Base-by-base conservation (phyloP, 108 stramenopile species). In the Cyclotella cryptica region DNA sequence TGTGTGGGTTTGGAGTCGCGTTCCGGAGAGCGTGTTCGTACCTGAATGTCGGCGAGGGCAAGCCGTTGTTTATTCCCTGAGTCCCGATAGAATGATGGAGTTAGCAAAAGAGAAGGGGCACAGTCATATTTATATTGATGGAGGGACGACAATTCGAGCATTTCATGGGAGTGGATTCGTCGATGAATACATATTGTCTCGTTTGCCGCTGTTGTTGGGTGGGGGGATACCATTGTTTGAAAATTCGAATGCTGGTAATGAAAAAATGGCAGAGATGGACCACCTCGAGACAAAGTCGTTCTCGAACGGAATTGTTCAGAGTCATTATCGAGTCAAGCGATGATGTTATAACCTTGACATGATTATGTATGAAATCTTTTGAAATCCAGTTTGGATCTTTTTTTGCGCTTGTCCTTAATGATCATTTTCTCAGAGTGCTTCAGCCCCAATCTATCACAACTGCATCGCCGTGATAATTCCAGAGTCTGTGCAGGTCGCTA, bases 201-300 rank as follows among this genome's bases (percentile, higher is more conserved):
- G 72, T 29, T 51, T 86, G n/a, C 88, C 88, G 14, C n/a, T 86
- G 19, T 27, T 86, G n/a, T 44, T 88, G 28, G 85, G 88, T 30
- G 72, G 69, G 2, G 88, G 88, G 14, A 85, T 86, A 19, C 58
- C 81, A 18, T 70, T 87, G 63, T 84, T 87, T 74, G 40, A 22
- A 53, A 21, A 72, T 64, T 29, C 10, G 14, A 35, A 72, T 18
- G 28, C 45, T 18, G 22, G 30, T 35, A 35, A 6, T 35, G 35
- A 35, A 0, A 18, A 6, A 40, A 41, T 42, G 15, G 3, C 15
- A 39, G 39, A 62, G 61, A 30, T 84, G 69, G 74, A 78, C 17
- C 80, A 81, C 24, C n/a, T 85, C 11, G 35, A 24, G 13, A 75
- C 78, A 14, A 77, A 51, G 51, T 13, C 81, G 7, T 81, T 78